A percentile compares a stretch with the other conserved stretches of the same genome.
phyloP scores from a whole-genome alignment of 345 rosid genomes.

The Melaleuca alternifolia region DNA sequence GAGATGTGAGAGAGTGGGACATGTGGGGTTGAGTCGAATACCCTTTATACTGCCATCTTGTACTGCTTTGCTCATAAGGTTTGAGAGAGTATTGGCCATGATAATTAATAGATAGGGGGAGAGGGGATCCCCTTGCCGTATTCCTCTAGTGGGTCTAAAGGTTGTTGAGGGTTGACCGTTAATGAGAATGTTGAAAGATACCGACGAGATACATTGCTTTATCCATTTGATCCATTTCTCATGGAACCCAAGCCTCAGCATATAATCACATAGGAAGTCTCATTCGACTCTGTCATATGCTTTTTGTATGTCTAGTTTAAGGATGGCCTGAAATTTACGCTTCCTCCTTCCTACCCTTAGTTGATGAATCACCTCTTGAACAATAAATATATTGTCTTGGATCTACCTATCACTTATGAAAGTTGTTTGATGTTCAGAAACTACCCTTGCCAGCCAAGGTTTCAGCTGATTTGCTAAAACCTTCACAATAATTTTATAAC shows the following conservation, averaged over 20 bases:
- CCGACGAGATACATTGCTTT: no score
- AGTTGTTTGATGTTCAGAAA: neutral
- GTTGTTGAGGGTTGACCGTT: no score
- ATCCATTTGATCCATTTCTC: no score
- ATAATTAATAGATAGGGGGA: no score
- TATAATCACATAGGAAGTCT: neutral
- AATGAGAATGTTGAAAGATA: no score
- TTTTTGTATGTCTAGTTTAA: neutral
- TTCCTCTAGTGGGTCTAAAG: no score
- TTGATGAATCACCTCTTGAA: neutral
- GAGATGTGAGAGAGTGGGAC: no score
- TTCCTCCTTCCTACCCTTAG: neutral
- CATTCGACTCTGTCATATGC: neutral
- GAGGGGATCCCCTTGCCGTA: no score
- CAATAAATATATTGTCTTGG: neutral
- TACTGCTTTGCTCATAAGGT: no score
- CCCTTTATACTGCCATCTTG: no score
- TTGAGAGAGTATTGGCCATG: no score
- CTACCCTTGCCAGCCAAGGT: rapidly evolving
- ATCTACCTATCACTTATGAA: neutral
- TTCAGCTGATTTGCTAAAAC: neutral
- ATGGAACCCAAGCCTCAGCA: neutral
- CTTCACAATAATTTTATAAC: neutral
- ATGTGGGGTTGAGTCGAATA: no score
- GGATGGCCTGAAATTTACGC: neutral